These are phyloP conservation scores for Picochlorum sp. DNA, from an alignment of 139 green algal species.

Conservation along the genomic window DNA sequence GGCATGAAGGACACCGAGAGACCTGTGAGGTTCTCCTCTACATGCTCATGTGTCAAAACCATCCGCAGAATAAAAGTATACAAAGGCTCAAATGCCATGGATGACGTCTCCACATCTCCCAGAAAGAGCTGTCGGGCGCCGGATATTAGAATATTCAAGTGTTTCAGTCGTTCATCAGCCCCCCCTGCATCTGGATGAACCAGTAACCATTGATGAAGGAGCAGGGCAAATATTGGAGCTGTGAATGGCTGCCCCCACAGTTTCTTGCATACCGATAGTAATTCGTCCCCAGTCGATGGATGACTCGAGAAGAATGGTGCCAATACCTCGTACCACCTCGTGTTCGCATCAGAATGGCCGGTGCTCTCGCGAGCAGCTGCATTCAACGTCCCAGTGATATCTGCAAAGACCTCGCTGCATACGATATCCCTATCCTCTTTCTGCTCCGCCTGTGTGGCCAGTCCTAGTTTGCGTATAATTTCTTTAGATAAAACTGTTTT, in stretches of 20 bases:
- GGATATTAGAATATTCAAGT: conserved; percentile 65
- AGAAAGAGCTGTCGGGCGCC: conserved; percentile 67
- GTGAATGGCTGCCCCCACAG: conserved; percentile 68
- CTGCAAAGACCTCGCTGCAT: conserved; percentile 66
- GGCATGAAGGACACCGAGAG: conserved; percentile 54
- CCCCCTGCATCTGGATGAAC: conserved; percentile 39
- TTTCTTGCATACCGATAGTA: conserved; percentile 58
- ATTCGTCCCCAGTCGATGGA: conserved; percentile 33
- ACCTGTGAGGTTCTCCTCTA: conserved; percentile 32
- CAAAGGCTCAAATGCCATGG: conserved; percentile 49
- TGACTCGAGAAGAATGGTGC: conserved; percentile 47
- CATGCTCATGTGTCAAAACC: conserved; percentile 23
- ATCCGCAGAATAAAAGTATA: conserved; percentile 42
- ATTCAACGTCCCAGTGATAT: conserved; percentile 66
- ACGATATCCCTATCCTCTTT: conserved; percentile 73
- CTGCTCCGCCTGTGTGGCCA: conserved; percentile 54
- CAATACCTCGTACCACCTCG: conserved; percentile 53
- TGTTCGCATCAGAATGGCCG: conserved; percentile 9
- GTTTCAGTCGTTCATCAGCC: conserved; percentile 56
- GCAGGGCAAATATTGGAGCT: conserved; percentile 57
- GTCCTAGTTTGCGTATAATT: conserved; percentile 51
- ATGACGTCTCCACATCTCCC: conserved; percentile 56
- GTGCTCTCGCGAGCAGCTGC: conserved; percentile 30
- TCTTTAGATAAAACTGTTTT: conserved; percentile 37
- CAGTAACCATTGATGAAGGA: conserved; percentile 73